Base-by-base conservation (phyloP, 1,139 yeast genomes). In the Saccharomycopsis phalli region DNA sequence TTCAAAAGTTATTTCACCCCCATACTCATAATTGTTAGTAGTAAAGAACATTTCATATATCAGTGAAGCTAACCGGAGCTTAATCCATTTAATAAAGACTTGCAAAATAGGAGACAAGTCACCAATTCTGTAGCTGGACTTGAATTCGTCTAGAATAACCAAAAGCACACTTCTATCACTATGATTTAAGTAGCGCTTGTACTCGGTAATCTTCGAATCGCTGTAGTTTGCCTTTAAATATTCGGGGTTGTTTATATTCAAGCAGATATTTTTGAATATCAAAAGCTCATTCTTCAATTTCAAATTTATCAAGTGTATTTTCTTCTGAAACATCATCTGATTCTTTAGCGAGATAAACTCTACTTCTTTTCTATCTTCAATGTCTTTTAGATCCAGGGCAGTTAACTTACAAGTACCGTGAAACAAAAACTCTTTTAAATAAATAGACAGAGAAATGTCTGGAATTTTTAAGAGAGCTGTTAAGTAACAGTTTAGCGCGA, bases 21-120 rank as follows among this genome's bases (percentile, higher is more conserved):
- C 17, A 19, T 30, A 20, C 5, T 11, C 28, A 10, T n/a, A 27
- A 19, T 10, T 33, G 36, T 37, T 41, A 16, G 19, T 33, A 6
- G 45, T 39, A 33, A 45, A 45, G 21, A 45, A 45, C 8, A 45
- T 18, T 25, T 42, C 43, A 21, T 45, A 45, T 2, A 45, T 21
- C 7, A 40, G 28, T 7, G 48, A 45, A 13, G 46, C 28, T 5
- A 39, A 13, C 13, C 37, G 33, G 10, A 45, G 25, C 21, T 42
- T 45, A 4, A 25, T 26, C 46, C 46, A 45, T 25, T 39, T 42
- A 28, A 45, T 28, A 11, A 42, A 29, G 8, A 33, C 34, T 16
- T 39, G 19, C 5, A 35, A 22, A 19, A 45, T 42, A 5, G 48
- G 48, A 13, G 44, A 38, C 10, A 44, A 37, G 10, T 38, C 28